Evolutionary conservation across 257 asterid species (phyloP).

Genomic region (Knoxia roxburghii): DNA sequence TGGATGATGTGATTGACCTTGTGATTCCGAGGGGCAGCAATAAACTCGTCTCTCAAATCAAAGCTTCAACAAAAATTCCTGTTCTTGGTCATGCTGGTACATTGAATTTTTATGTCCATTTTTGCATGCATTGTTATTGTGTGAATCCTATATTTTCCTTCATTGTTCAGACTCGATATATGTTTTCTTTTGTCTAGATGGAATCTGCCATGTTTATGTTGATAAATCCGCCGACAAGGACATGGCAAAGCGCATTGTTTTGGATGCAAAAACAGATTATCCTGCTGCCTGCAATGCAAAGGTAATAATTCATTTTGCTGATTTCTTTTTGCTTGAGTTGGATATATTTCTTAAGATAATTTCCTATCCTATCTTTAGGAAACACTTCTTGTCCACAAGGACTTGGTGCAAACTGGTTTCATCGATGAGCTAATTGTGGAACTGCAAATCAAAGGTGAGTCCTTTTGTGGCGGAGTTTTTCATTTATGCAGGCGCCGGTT

Average conservation of each 20-base stretch:
- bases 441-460: constrained; percentile 58
- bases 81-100: constrained; percentile 91
- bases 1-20: constrained; percentile 80
- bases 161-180: background rate
- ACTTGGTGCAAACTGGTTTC: constrained; percentile 38
- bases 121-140: background rate
- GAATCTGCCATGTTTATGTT: constrained; percentile 73
- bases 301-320: constrained; percentile 36
- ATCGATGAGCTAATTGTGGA: constrained; percentile 54
- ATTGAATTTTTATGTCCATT: background rate
- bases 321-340: constrained; percentile 6
- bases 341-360: background rate
- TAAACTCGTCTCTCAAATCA: constrained; percentile 82
- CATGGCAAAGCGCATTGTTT: constrained; percentile 55
- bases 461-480: background rate
- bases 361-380: constrained; percentile 37
- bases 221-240: constrained; percentile 71
- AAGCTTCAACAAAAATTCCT: constrained; percentile 71
- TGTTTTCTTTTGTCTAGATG: constrained; percentile 40
- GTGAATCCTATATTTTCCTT: constrained; percentile 1
- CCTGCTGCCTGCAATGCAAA: constrained; percentile 90
- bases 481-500: background rate
- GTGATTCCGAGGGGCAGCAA: constrained; percentile 94
- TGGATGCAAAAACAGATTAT: constrained; percentile 75
- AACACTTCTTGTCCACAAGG: constrained; percentile 71